Percentiles rank a stretch among this genome's conserved stretches.
phyloP scores from a whole-genome alignment of 345 rosid genomes.

The Citrus sp. region DNA sequence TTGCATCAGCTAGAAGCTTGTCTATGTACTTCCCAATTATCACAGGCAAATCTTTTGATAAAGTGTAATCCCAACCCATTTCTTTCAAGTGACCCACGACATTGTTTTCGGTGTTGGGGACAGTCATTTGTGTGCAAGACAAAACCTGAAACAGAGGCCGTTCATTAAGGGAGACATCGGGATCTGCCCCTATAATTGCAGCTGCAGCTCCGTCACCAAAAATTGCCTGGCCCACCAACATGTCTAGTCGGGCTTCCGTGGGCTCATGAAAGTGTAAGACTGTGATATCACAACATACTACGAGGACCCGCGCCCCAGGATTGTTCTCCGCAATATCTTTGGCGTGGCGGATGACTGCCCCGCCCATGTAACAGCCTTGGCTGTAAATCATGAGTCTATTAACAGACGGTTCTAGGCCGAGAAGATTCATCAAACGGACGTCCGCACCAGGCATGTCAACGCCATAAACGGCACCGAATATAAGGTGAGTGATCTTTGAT shows the following conservation, averaged over 20 bases:
- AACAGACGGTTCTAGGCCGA: constrained; percentile 30
- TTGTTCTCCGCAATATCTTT: not conserved
- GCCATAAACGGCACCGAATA: constrained; percentile 32
- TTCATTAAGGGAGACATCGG: not conserved
- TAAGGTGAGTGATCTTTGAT: constrained; percentile 39
- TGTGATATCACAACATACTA: not conserved
- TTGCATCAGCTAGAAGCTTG: not conserved
- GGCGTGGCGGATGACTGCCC: not conserved
- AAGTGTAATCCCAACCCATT: not conserved
- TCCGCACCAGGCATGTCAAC: constrained; percentile 41
- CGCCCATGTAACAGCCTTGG: constrained; percentile 28
- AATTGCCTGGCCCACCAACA: not conserved
- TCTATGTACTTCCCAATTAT: not conserved
- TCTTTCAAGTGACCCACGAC: not conserved
- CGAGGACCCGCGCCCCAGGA: not conserved
- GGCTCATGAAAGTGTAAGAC: not conserved
- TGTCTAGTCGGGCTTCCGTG: not conserved
- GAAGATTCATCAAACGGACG: constrained; percentile 35
- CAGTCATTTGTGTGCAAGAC: not conserved
- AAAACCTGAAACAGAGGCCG: not conserved
- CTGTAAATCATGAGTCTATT: constrained; percentile 35
- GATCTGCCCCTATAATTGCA: not conserved
- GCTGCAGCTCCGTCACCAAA: not conserved
- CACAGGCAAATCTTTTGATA: not conserved
- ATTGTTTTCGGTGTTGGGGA: not conserved